phyloP scores from a whole-genome alignment of 1,139 yeast genomes.

The Debaryomyces udenii region DNA sequence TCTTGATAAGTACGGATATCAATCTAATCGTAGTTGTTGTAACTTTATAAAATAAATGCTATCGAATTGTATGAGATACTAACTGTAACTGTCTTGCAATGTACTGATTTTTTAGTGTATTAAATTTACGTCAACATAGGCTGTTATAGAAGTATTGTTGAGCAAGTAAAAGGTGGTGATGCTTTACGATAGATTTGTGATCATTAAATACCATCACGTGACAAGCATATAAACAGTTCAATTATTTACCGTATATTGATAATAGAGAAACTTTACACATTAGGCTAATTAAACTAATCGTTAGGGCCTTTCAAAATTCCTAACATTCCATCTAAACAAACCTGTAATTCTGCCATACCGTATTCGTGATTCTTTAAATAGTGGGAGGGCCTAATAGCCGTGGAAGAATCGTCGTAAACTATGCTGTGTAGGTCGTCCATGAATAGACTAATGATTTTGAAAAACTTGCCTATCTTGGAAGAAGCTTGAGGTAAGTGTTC shows the following conservation, averaged over 20 bases:
- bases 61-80: neutral
- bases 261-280: too few species aligned
- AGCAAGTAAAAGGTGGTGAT: neutral
- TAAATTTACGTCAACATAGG: too few species aligned
- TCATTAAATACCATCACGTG: neutral
- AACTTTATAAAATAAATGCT: neutral
- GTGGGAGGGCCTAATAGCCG: slow-evolving; percentile 17
- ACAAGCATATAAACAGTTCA: neutral
- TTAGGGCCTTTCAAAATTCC: slow-evolving; percentile 2
- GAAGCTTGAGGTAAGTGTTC: slow-evolving; percentile 30
- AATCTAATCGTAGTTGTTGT: neutral
- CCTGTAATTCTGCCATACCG: slow-evolving; percentile 18
- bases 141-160: too few species aligned
- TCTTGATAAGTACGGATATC: neutral
- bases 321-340: slow-evolving; percentile 29
- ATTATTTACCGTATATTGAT: neutral
- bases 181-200: neutral
- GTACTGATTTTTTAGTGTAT: too few species aligned
- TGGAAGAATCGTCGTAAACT: slow-evolving; percentile 19
- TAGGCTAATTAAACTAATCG: too few species aligned
- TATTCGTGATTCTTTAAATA: slow-evolving; percentile 17
- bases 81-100: too few species aligned
- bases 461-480: slow-evolving; percentile 29
- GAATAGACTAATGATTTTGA: slow-evolving; percentile 27
- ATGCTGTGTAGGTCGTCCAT: slow-evolving; percentile 31